Evolutionary conservation across 495 filamentous ascomycete genomes (phyloP), one percentile per base, ranked within the genome.

Genomic region (Penicillium manginii): DNA sequence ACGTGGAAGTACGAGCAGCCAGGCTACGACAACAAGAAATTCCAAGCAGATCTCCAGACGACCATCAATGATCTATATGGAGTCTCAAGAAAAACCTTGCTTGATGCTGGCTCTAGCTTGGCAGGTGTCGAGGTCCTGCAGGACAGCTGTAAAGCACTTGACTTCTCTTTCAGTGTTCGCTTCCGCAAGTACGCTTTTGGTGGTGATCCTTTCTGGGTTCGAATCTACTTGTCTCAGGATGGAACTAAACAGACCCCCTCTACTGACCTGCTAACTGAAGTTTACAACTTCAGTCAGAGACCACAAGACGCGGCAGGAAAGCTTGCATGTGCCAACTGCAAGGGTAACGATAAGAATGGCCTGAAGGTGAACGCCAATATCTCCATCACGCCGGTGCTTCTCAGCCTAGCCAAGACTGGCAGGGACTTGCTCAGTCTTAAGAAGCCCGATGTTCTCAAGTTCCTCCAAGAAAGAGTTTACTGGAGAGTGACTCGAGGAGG

Each of bases 11-110:
- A 53, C 32, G 18, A 52, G 61, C 52, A 26, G 43, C 64, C 4
- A 42, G 57, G 18, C 32, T 68, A 40, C 47, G 2, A 42, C 11
- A 12, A 62, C 64, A 43, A 17, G 8, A n/a, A 17, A 9, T 60
- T 78, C 10, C 55, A 56, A 18, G 26, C 53, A 4, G 71, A 75
- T 18, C 64, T 76, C 29, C 58, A 59, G 37, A 59, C 67, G 2
- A 60, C 61, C 2, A 60, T 80, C 29, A 73, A 77, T 26, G 55
- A 57, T 0, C 68, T 80, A 6, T 81, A 81, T 55, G 59, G 59
- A 19, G 18, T 52, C 8, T 61, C 53, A 4, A 22, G 59, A 67
- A 17, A 57, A 12, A 6, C 12, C 11, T n/a, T 55, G 22, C 5
- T 52, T 1, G 42, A 52, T n/a, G 51, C 52, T 6, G n/a, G 39